Base-by-base conservation (phyloP, 2,329 filamentous ascomycete species). In the Thielaviopsis musarum region DNA sequence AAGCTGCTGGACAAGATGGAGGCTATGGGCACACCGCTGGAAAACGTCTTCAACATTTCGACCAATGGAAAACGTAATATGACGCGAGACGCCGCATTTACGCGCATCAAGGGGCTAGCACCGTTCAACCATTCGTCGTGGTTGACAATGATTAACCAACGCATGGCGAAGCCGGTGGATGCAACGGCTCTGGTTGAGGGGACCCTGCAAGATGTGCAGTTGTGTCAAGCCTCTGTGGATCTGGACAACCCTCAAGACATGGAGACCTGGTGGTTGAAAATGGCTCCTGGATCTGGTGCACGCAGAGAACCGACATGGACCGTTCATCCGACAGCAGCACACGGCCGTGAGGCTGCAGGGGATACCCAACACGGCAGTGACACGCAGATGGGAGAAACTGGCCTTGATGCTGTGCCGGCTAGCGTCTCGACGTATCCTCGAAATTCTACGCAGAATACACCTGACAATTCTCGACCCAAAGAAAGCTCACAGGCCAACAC, bases 1-100 rank as follows among this genome's bases (percentile, higher is more conserved):
- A 78, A 74, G 62, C 67, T 82, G 17, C 64, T 76, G 3, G 78
- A 81, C 64, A 81, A 81, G 66, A 68, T 82, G 0, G 77, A 78
- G 61, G 72, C 73, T 1, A 72, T 74, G 57, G 76, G 77, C 1
- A 75, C 70, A 0, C 75, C 77, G 0, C 66, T 81, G 9, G 79
- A 81, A 61, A 71, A 77, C 62, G 70, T 80, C 10, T 82, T 82
- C 66, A 75, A 75, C 34, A 64, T 72, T 5, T 67, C 81, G 2
- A 73, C 75, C 2, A 61, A 58, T 2, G 73, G 74, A 0, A 77
- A 75, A 62, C 74, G 74, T 52, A 77, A 73, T 62, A 66, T 74
- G 5, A 71, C 72, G 4, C 71, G 77, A 57, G 66, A 70, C 4
- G 66, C 66, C 4, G 77, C 77, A 4, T 74, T 76, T 53, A 72